These are phyloP conservation scores for Bothriochloa decipiens DNA, from an alignment of 176 grass and related monocot species.

Conservation along the genomic window DNA sequence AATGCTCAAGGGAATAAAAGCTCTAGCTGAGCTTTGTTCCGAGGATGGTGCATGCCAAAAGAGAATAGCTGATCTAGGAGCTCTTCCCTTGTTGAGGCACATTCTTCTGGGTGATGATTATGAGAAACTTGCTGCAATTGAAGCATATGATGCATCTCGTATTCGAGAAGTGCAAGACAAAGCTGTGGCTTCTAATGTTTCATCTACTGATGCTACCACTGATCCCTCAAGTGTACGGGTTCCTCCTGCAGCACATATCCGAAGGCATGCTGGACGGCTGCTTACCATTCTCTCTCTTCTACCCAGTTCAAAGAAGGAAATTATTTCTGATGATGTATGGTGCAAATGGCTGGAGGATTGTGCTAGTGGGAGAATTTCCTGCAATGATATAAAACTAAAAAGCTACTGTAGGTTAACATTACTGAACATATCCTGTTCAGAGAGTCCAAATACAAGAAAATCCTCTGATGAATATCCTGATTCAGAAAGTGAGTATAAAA, in stretches of 20 bases:
- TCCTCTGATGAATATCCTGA: conserved; percentile 47
- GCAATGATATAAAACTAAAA: conserved; percentile 86
- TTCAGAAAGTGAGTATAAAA: conserved; percentile 57
- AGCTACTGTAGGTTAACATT: conserved; percentile 82
- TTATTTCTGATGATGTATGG: conserved; percentile 76
- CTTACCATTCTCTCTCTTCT: conserved; percentile 86
- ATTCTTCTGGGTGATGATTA: conserved; percentile 92
- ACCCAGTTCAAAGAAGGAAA: conserved; percentile 70
- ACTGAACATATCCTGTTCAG: conserved; percentile 66
- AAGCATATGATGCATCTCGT: conserved; percentile 92
- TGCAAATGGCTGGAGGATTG: conserved; percentile 96
- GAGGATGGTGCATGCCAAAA: conserved; percentile 79
- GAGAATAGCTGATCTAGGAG: conserved; percentile 82
- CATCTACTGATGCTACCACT: conserved; percentile 51
- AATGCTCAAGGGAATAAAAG: conserved; percentile 90
- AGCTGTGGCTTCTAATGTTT: conserved; percentile 47
- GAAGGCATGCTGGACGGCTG: conserved; percentile 83
- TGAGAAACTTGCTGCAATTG: conserved; percentile 96
- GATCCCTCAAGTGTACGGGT: conserved; percentile 81
- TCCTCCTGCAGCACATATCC: conserved; percentile 89
- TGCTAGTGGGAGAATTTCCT: conserved; percentile 66
- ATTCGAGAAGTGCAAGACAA: conserved; percentile 66
- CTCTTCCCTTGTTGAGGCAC: conserved; percentile 70
- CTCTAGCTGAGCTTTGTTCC: conserved; percentile 88
- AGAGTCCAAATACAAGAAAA: conserved; percentile 43